Evolutionary conservation across 768 basidiomycete species (phyloP), one percentile per base, ranked within the genome.

Genomic region (Xanthoconium purpureum): DNA sequence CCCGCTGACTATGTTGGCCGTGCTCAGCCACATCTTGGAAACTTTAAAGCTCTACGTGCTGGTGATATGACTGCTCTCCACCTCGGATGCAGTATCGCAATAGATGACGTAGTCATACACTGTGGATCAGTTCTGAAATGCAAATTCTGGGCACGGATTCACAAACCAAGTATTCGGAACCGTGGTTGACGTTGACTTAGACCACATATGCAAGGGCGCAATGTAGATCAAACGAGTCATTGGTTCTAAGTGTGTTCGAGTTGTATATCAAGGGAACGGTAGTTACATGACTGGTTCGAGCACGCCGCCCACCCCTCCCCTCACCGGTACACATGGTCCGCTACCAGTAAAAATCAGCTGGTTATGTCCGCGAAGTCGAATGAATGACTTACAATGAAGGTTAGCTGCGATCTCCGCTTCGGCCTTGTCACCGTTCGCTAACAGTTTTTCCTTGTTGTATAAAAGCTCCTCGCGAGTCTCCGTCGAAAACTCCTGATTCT

Each of bases 381-480:
- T 52, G 42, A 43, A 42, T 50, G 51, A 71, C 81, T 62, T 69
- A 91, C 90, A 77, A 67, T 91, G 79, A 60, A 94, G 74, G 74
- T 98, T 98, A 45, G 97, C 95, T 53, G 95, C 95, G 66, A 99
- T 93, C 76, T 98, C 97, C 29, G 95, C 92, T 73, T 99, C 97
- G 54, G 94, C 92, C 63, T 91, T 78, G 77, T 98, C 97, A 52
- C 97, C 96, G 66, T 96, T 98, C 28, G 93, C 87, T 33, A 99
- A 82, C 52, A 99, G 82, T 74, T 98, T 98, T 81, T 98, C 97
- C 74, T 99, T 99, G 81, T 98, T 98, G 77, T 99, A 99, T 38
- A 98, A 80, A 52, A 98, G 84, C 72, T 99, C 97, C 74, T 99
- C 97, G 55, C 97, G 88, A 11, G 94, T 98, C 77, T 99, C 97